Conservation (phyloP, 176 grass and related monocot genomes). For the Dendrocalamus sinicus region DNA sequence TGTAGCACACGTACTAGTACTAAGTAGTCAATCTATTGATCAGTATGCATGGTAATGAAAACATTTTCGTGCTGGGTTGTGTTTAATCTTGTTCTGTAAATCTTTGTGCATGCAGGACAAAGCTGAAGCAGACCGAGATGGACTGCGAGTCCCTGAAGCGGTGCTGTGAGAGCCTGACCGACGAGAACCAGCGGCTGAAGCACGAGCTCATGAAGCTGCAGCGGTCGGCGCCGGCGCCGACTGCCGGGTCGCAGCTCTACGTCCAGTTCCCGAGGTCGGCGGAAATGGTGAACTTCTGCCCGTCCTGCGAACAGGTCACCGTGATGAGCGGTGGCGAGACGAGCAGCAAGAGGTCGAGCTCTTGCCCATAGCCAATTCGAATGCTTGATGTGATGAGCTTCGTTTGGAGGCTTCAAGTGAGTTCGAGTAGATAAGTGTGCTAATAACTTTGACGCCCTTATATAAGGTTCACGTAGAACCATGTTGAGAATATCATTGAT, state of each 20-base stretch:
- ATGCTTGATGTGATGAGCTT: not conserved
- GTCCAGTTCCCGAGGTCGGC: conserved; percentile 31
- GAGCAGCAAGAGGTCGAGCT: conserved; percentile 43
- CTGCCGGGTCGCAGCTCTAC: conserved; percentile 2
- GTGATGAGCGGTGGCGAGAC: conserved; percentile 35
- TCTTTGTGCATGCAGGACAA: conserved; percentile 46
- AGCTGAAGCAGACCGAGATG: conserved; percentile 77
- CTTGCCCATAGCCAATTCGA: not conserved
- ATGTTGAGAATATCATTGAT: no score
- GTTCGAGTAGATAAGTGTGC: no score
- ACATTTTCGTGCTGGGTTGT: not conserved
- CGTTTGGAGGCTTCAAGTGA: not conserved
- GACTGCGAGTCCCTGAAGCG: conserved; percentile 67
- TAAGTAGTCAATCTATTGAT: not conserved
- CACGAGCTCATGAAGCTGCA: conserved; percentile 58
- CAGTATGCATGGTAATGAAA: not conserved
- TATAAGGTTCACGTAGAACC: no score
- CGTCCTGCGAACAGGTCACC: conserved; percentile 59
- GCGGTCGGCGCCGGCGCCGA: not conserved
- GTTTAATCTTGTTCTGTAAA: not conserved
- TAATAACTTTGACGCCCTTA: no score
- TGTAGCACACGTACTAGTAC: not conserved
- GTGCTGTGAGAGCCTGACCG: conserved; percentile 62
- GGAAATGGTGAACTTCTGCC: conserved; percentile 45
- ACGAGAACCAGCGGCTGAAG: conserved; percentile 74